Percentiles rank a stretch among this genome's conserved stretches.
Conservation (phyloP, 2,329 filamentous ascomycete species). For the Alternaria brassicae region DNA sequence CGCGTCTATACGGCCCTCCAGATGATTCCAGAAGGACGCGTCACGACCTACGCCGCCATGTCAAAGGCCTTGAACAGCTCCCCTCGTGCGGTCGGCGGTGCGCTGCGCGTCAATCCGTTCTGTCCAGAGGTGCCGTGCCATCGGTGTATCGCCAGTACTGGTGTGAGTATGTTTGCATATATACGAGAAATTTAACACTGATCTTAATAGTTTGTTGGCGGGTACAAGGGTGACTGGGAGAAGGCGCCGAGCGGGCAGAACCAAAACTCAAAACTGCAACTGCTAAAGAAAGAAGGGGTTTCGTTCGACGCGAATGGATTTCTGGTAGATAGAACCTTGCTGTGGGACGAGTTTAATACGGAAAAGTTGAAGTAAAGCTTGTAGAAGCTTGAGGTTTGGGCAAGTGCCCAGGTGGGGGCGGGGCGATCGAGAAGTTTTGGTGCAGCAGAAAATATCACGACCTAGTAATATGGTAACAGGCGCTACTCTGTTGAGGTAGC, state of each 20-base stretch:
- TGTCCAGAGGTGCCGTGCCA: constrained; percentile 84
- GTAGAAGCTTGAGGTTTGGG: not conserved
- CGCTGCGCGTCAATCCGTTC: constrained; percentile 79
- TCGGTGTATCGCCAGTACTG: constrained; percentile 76
- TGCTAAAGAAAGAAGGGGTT: constrained; percentile 71
- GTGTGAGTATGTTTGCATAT: constrained; percentile 52
- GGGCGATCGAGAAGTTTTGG: constrained; percentile 24
- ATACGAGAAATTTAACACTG: not conserved
- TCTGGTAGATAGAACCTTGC: constrained; percentile 58
- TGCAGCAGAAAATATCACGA: not conserved
- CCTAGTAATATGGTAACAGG: not conserved
- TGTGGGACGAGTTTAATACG: constrained; percentile 55
- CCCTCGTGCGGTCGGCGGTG: constrained; percentile 78
- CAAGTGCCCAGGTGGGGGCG: constrained; percentile 28
- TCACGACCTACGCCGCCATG: constrained; percentile 80
- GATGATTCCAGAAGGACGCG: constrained; percentile 76
- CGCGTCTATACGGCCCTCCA: constrained; percentile 74
- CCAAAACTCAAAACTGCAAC: constrained; percentile 67
- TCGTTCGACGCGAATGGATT: constrained; percentile 66
- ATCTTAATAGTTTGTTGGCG: constrained; percentile 60
- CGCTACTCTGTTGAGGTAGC: not conserved
- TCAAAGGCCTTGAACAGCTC: constrained; percentile 72
- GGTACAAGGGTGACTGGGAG: constrained; percentile 73
- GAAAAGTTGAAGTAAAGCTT: constrained; percentile 30
- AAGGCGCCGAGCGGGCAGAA: constrained; percentile 67